A percentile compares a stretch with the other conserved stretches of the same genome.
Conservation (phyloP, 73 alveolate genomes). For the Durusdinium trenchii region DNA sequence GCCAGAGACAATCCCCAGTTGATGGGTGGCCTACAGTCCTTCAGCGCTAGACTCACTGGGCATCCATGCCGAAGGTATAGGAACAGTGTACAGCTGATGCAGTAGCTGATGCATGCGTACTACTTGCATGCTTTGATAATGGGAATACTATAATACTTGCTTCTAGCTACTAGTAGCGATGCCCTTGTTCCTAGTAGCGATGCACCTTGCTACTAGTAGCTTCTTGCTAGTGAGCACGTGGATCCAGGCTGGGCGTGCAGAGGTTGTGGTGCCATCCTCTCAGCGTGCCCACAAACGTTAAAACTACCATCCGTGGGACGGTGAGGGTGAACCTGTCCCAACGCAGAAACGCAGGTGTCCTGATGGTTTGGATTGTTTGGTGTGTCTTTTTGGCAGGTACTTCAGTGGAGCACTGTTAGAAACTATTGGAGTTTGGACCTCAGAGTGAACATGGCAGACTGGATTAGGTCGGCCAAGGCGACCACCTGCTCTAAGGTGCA, state of each 20-base stretch:
- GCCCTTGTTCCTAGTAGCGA: background rate
- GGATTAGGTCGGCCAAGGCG: background rate
- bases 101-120: background rate
- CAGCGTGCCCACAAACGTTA: slow-evolving; percentile 6
- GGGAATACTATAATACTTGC: background rate
- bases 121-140: background rate
- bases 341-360: background rate
- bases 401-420: slow-evolving; percentile 73
- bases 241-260: slow-evolving; percentile 85
- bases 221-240: background rate
- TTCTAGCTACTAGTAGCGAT: background rate
- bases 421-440: slow-evolving; percentile 4
- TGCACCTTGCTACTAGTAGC: background rate
- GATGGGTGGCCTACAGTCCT: slow-evolving; percentile 77
- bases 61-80: background rate
- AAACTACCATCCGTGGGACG: background rate
- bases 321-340: background rate
- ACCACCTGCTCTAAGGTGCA: slow-evolving; percentile 27
- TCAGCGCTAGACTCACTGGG: slow-evolving; percentile 20
- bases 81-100: no score
- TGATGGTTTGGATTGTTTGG: background rate
- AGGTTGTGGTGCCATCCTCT: slow-evolving; percentile 84
- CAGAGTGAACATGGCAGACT: background rate
- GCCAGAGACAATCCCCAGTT: slow-evolving; percentile 71
- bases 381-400: background rate